Evolutionary conservation across 1,284 basidiomycete species (phyloP).

Genomic region (Rhodotorula mucilaginosa): DNA sequence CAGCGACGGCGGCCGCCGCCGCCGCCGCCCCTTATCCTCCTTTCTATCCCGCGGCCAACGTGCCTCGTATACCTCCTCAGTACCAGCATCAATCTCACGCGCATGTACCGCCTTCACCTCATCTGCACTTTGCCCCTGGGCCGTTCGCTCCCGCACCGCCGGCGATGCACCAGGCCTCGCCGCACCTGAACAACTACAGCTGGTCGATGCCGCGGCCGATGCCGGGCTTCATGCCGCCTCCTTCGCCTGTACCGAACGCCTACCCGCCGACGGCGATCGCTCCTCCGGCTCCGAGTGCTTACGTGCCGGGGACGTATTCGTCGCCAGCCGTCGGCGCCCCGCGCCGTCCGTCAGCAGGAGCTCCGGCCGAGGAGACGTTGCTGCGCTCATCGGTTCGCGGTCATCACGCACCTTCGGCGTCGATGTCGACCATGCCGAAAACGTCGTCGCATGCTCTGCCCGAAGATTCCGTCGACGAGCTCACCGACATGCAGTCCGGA

Average conservation of each 20-base stretch:
- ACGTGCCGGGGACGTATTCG: not conserved
- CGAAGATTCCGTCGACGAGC: slow-evolving; percentile 16
- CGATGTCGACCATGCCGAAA: slow-evolving; percentile 12
- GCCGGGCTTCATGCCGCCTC: slow-evolving; percentile 12
- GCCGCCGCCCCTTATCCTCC: slow-evolving; percentile 14
- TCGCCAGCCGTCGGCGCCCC: not conserved
- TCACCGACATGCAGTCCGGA: slow-evolving; percentile 12
- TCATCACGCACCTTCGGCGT: slow-evolving; percentile 26
- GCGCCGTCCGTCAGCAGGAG: not conserved
- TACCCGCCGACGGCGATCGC: not conserved
- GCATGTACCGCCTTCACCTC: slow-evolving; percentile 1
- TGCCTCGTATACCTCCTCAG: slow-evolving; percentile 21
- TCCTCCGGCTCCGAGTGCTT: not conserved
- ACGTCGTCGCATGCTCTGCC: not conserved
- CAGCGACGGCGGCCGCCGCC: slow-evolving; percentile 8
- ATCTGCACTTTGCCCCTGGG: slow-evolving; percentile 2
- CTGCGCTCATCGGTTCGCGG: not conserved
- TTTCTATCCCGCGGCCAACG: slow-evolving; percentile 20
- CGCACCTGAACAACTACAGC: slow-evolving; percentile 29
- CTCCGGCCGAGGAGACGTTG: not conserved
- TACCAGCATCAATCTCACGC: slow-evolving; percentile 12
- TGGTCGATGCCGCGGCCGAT: slow-evolving; percentile 28
- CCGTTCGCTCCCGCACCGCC: slow-evolving; percentile 7
- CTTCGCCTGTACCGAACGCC: not conserved
- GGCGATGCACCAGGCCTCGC: slow-evolving; percentile 6